These are phyloP conservation scores for Ceratobasidium sp. DNA, from an alignment of 1,284 basidiomycete species.

Conservation along the genomic window DNA sequence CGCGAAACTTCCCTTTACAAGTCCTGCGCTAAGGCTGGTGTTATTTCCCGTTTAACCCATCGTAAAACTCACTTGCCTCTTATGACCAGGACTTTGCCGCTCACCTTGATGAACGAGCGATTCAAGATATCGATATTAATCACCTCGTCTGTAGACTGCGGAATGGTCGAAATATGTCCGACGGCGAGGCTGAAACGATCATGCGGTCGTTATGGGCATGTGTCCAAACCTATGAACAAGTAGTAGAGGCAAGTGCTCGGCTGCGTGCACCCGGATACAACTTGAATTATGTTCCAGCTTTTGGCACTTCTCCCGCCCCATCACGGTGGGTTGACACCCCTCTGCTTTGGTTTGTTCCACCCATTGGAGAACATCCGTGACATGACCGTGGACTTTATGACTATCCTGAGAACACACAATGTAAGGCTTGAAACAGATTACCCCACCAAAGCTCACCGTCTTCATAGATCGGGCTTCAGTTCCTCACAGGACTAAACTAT, in stretches of 20 bases:
- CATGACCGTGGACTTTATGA: conserved; percentile 81
- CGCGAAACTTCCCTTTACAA: conserved; percentile 70
- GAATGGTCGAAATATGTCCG: conserved; percentile 64
- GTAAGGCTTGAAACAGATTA: conserved; percentile 57
- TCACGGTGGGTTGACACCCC: conserved; percentile 79
- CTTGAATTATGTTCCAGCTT: conserved; percentile 60
- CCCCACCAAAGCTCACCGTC: conserved; percentile 39
- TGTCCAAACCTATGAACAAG: conserved; percentile 81
- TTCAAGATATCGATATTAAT: conserved; percentile 70
- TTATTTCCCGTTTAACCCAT: background rate
- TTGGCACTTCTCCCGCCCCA: conserved; percentile 79
- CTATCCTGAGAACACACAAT: conserved; percentile 74
- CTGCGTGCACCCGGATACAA: background rate
- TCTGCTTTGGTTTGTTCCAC: conserved; percentile 91
- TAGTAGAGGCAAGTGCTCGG: conserved; percentile 73
- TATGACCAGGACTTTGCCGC: conserved; percentile 63
- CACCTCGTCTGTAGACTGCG: conserved; percentile 77
- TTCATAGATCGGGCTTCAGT: conserved; percentile 80
- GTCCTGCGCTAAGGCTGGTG: conserved; percentile 63
- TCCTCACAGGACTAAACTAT: conserved; percentile 84
- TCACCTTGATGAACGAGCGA: conserved; percentile 56
- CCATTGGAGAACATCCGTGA: conserved; percentile 77
- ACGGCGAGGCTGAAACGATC: conserved; percentile 75
- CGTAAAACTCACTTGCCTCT: conserved; percentile 32
- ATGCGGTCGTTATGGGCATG: conserved; percentile 73